Evolutionary conservation across 2,329 filamentous ascomycete species (phyloP).

Genomic region (Pseudogymnoascus pannorum): DNA sequence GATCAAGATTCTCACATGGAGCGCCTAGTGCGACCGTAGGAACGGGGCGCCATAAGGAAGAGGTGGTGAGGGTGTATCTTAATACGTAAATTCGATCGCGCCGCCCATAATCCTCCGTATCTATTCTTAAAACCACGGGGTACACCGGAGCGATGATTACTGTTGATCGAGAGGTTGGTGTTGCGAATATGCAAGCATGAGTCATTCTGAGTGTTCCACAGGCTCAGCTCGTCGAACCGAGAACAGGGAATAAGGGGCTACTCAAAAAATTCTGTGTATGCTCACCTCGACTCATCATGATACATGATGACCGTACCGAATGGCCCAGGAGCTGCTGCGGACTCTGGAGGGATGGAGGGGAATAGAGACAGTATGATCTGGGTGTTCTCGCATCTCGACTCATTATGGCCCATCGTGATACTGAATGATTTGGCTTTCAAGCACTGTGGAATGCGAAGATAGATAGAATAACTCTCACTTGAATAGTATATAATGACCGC

Average conservation of each 20-base stretch:
- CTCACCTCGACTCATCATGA: conserved; percentile 4
- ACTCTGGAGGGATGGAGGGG: not conserved
- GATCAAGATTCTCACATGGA: not conserved
- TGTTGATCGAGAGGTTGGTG: not conserved
- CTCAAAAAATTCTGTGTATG: not conserved
- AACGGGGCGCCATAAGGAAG: no score
- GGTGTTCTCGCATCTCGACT: not conserved
- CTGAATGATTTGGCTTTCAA: not conserved
- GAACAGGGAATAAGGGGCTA: not conserved
- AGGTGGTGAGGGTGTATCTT: not conserved
- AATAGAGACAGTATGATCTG: not conserved
- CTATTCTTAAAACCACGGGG: not conserved
- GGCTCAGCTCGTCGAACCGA: not conserved
- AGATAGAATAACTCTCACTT: not conserved
- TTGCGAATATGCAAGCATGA: not conserved
- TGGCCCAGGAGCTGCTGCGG: not conserved
- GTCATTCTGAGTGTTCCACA: not conserved
- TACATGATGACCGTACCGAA: not conserved
- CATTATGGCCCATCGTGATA: not conserved
- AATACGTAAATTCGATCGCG: not conserved
- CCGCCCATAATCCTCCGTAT: not conserved
- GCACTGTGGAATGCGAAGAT: not conserved
- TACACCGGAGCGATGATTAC: not conserved
- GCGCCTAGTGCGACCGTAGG: not conserved
- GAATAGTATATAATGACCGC: not conserved